These are phyloP conservation scores for Chrysoporthe austroafricana DNA, from an alignment of 2,329 filamentous ascomycete genomes.

Conservation along the genomic window DNA sequence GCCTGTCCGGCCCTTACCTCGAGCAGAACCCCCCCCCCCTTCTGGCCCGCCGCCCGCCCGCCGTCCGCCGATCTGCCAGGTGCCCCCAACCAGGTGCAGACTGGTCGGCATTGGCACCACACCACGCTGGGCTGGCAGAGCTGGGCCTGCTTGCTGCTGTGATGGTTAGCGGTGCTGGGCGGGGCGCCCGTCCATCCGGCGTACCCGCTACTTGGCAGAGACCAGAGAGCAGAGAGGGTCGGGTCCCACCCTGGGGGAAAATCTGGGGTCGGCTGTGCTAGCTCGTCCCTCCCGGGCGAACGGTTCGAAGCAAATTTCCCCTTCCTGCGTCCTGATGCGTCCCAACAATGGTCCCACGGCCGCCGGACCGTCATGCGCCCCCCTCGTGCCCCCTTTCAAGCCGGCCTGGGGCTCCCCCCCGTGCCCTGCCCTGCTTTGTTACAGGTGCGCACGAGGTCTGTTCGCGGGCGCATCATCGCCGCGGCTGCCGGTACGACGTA, in stretches of 20 bases:
- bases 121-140: too few relatives aligned
- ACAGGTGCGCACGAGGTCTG: too few relatives aligned
- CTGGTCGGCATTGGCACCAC: too few relatives aligned
- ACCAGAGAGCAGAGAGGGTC: not conserved
- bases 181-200: not conserved
- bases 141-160: too few relatives aligned
- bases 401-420: not conserved
- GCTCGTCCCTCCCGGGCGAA: constrained; percentile 24
- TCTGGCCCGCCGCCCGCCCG: too few relatives aligned
- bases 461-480: too few relatives aligned
- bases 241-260: constrained; percentile 9
- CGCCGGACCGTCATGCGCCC: not conserved
- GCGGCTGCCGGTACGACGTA: too few relatives aligned
- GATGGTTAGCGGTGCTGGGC: too few relatives aligned
- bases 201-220: not conserved
- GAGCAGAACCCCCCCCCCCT: too few relatives aligned
- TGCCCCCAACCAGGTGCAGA: too few relatives aligned
- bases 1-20: too few relatives aligned
- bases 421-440: not conserved
- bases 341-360: not conserved
- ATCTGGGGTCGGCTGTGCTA: constrained; percentile 26
- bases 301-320: constrained; percentile 18
- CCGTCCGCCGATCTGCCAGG: too few relatives aligned
- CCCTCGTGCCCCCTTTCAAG: not conserved
- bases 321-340: not conserved